Percentiles rank a stretch among this genome's conserved stretches.
phyloP scores from a whole-genome alignment of 129 eudicot species.

The Saposhnikovia divaricata region DNA sequence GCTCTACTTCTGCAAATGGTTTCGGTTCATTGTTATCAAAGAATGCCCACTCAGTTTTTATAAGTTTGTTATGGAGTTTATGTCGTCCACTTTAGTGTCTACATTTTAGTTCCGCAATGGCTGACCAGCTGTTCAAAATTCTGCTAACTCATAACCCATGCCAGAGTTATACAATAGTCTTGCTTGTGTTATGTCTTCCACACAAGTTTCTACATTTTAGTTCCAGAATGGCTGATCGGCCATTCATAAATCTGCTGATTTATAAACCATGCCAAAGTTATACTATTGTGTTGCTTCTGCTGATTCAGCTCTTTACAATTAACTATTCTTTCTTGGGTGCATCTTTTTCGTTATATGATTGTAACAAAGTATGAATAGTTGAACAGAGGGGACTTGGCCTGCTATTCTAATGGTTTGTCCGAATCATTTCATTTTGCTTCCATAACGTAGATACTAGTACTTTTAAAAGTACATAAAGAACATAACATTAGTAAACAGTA shows the following conservation, averaged over 20 bases:
- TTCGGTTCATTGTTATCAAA: no score
- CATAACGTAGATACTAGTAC: background rate
- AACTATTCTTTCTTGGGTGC: background rate
- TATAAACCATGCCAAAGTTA: background rate
- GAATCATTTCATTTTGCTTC: background rate
- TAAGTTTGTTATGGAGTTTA: background rate
- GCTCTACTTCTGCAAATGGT: background rate
- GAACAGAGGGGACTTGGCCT: background rate
- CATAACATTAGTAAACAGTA: background rate
- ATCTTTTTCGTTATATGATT: background rate
- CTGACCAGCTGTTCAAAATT: background rate
- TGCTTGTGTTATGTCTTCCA: background rate
- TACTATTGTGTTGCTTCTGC: background rate
- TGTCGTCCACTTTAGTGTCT: background rate
- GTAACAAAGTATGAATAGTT: background rate
- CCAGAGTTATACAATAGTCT: background rate
- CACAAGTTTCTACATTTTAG: no score
- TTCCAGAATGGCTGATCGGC: background rate
- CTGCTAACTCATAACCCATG: background rate
- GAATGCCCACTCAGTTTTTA: no score
- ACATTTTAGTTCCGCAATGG: background rate
- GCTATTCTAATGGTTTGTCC: background rate
- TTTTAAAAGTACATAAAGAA: background rate
- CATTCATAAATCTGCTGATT: no score
- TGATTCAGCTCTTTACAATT: background rate